A percentile compares a stretch with the other conserved stretches of the same genome.
Conservation (phyloP, 1,284 basidiomycete species). For the Pyrrhoderma noxium region DNA sequence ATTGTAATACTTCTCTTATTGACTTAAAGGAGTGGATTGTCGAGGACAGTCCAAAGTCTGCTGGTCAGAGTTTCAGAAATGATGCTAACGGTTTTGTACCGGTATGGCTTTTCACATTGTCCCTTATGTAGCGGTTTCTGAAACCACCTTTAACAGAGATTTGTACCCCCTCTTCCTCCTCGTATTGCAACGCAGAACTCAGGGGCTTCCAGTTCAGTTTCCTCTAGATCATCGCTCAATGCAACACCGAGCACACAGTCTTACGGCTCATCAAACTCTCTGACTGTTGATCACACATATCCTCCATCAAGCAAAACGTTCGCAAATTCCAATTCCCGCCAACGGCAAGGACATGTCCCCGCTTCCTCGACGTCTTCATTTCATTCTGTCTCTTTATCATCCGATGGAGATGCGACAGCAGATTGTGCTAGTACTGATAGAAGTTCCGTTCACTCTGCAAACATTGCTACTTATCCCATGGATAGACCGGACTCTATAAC, state of each 20-base stretch:
- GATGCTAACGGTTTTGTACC: too few relatives aligned
- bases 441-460: slow-evolving; percentile 6
- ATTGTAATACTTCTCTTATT: slow-evolving; percentile 54
- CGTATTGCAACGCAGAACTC: slow-evolving; percentile 51
- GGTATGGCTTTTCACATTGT: too few relatives aligned
- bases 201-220: slow-evolving; percentile 37
- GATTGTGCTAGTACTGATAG: slow-evolving; percentile 10
- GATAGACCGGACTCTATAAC: slow-evolving; percentile 32
- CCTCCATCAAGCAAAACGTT: slow-evolving; percentile 9
- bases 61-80: background rate
- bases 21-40: slow-evolving; percentile 72
- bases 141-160: background rate
- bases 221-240: slow-evolving; percentile 33
- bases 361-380: slow-evolving; percentile 25
- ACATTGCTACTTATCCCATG: slow-evolving; percentile 41
- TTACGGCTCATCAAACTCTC: slow-evolving; percentile 12
- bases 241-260: slow-evolving; percentile 29
- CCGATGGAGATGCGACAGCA: slow-evolving; percentile 17
- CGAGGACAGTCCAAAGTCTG: slow-evolving; percentile 42
- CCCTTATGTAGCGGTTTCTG: background rate
- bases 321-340: slow-evolving; percentile 9
- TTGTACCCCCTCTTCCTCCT: slow-evolving; percentile 54
- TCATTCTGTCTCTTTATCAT: slow-evolving; percentile 25
- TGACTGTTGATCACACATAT: slow-evolving; percentile 18
- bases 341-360: slow-evolving; percentile 19